These are phyloP conservation scores for Clarkia xantiana DNA, from an alignment of 345 rosid species.

Conservation along the genomic window DNA sequence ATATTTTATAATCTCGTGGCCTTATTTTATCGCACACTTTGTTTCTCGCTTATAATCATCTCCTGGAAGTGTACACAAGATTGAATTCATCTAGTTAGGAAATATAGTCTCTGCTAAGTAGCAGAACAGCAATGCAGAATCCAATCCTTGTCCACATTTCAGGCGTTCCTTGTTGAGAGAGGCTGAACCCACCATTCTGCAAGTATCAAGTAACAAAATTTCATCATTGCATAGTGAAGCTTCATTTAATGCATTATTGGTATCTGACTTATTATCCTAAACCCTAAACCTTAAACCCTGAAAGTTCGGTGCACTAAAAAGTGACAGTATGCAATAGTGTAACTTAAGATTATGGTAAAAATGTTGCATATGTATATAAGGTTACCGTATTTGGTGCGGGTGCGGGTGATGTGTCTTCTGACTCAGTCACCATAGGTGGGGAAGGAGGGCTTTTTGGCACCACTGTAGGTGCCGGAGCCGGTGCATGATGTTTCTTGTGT, in stretches of 20 bases:
- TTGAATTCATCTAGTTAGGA: conserved; percentile 16
- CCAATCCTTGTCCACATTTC: conserved; percentile 36
- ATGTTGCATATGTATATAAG: background rate
- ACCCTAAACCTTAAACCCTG: too few relatives aligned
- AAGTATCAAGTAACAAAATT: conserved; percentile 1
- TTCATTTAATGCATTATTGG: too few relatives aligned
- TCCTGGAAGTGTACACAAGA: conserved; percentile 2
- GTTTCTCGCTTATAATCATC: background rate
- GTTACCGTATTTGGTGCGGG: conserved; percentile 47
- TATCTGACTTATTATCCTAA: too few relatives aligned
- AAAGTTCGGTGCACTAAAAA: too few relatives aligned
- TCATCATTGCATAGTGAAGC: background rate
- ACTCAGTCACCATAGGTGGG: conserved; percentile 38
- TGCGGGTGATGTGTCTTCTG: conserved; percentile 57
- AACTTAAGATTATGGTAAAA: too few relatives aligned
- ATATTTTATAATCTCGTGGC: too few relatives aligned
- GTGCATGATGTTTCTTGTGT: conserved; percentile 33
- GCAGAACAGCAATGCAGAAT: conserved; percentile 31
- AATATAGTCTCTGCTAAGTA: conserved; percentile 30
- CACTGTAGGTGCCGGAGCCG: conserved; percentile 47
- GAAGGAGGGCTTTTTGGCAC: conserved; percentile 61
- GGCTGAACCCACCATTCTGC: conserved; percentile 50
- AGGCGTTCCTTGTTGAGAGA: conserved; percentile 26
- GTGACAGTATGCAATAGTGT: too few relatives aligned
- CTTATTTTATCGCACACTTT: too few relatives aligned